Base-by-base conservation (phyloP, 352 stramenopile genomes). In the Phytophthora cryptogea region DNA sequence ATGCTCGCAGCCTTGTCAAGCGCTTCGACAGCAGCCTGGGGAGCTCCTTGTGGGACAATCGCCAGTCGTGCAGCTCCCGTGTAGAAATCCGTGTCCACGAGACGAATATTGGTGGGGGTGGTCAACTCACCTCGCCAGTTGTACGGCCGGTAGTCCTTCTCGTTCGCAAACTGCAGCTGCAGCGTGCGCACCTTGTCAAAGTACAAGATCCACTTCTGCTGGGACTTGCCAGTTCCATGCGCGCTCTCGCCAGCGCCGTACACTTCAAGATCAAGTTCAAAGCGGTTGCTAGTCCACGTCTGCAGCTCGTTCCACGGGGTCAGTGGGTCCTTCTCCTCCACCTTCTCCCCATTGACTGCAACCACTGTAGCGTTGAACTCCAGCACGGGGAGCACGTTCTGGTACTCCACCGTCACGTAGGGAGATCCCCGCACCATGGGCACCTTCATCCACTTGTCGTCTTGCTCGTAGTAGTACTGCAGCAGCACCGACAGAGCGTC, bases 341-440 rank as follows among this genome's bases (percentile, higher is more conserved):
- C 58, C 1, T 58, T 23, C n/a, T 80, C 50, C 10, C 58, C 62
- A 53, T 94, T 92, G 42, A 93, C 66, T 2, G 67, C 49, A 37
- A 78, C 55, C 20, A 94, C 64, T 5, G 71, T 82, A 28, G 69
- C 80, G 42, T 92, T 90, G 28, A 90, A 65, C 59, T 91, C 80
- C 20, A 95, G 41, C 43, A 93, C 72, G 0, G 87, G 87, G 6
- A 90, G 65, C 11, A 90, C 31, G 17, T 77, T 60, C 33, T 78
- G 55, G 67, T 94, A 96, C 64, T 92, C 78, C 32, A 94, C 78
- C 10, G 87, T 94, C 8, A 94, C 48, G 71, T 93, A 96, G 10
- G 87, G 83, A 11, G 83, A 79, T 14, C 85, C 86, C 6, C 86
- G 78, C 45, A 89, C 73, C 28, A 96, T 61, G 2, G 70, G 65